Conservation (phyloP, 148 eudicot species). For the Tetragonia tetragonoides region DNA sequence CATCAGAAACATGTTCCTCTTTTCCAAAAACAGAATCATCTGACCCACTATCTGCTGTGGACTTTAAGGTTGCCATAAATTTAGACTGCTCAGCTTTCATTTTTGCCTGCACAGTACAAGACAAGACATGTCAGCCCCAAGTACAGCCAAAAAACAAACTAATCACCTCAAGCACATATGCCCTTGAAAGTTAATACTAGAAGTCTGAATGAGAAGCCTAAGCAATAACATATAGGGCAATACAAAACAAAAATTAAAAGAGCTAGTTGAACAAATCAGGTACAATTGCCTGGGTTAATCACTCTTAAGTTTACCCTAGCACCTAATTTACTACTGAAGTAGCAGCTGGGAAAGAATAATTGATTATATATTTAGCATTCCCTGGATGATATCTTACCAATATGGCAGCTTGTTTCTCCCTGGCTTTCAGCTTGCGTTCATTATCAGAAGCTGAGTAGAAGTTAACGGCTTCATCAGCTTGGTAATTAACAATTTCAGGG, state of each 20-base stretch:
- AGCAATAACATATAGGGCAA: slow-evolving; percentile 1
- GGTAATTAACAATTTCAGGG: slow-evolving; percentile 64
- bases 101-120: slow-evolving; percentile 61
- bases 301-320: neutral
- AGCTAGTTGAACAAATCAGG: neutral
- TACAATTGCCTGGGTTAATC: neutral
- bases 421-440: slow-evolving; percentile 95
- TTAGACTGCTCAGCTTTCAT: slow-evolving; percentile 94
- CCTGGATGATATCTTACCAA: slow-evolving; percentile 45
- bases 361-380: neutral
- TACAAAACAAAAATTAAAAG: neutral
- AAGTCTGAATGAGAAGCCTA: neutral
- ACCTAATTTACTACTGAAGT: neutral
- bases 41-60: slow-evolving; percentile 39
- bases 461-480: slow-evolving; percentile 26
- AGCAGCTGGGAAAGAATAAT: neutral
- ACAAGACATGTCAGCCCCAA: neutral
- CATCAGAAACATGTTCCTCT: slow-evolving; percentile 45
- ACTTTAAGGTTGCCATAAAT: slow-evolving; percentile 61
- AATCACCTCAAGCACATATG: neutral
- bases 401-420: slow-evolving; percentile 90
- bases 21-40: slow-evolving; percentile 44
- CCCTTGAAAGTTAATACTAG: neutral
- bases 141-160: neutral
- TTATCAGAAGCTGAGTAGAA: slow-evolving; percentile 37